Evolutionary conservation across 257 asterid genomes (phyloP), one percentile per base, ranked within the genome.

Genomic region (Penstemon davidsonii): DNA sequence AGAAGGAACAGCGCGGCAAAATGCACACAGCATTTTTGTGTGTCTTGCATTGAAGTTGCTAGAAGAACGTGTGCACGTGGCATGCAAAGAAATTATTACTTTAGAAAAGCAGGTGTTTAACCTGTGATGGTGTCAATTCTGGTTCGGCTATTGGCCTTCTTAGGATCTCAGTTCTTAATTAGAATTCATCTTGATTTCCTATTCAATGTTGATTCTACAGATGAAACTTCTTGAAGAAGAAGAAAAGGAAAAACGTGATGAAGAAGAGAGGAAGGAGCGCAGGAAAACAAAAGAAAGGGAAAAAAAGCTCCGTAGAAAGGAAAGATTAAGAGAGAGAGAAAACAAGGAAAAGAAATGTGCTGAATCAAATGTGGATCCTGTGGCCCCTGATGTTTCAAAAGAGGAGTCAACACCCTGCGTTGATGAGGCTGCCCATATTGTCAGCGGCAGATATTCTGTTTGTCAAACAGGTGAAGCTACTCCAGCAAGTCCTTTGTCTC

Each of bases 1-100:
- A 80, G 99, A 94, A 85, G 99, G 97, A 84, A 94, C 99, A n/a
- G 97, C 98, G 3, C 91, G 99, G 47, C 97, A 94, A 81, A 94
- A 94, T 82, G 98, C 99, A 62, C 99, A 91, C 76, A 89, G 95
- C 87, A 89, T 89, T 70, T 91, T 94, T 74, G 98, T 94, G 62
- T 91, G 96, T 72, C 96, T 94, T 73, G 96, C 95, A 71, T 66
- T 91, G 66, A 89, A 88, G 80, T 81, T 94, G 65, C 88, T 94
- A 61, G 97, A 94, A 79, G 95, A 94, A 64, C 95, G 96, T 39
- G 81, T 91, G 6, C 96, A 84, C 39, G 95, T 91, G 45, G 97
- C 99, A 9, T 94, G 96, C 93, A 91, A 91, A 81, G 99, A 94
- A 76, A 91, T 94, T 60, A 78, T 84, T 56, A 91, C 99, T 67